A percentile compares a stretch with the other conserved stretches of the same genome.
Conservation (phyloP, 208 protist species). For the Wallacemonas sp. region DNA sequence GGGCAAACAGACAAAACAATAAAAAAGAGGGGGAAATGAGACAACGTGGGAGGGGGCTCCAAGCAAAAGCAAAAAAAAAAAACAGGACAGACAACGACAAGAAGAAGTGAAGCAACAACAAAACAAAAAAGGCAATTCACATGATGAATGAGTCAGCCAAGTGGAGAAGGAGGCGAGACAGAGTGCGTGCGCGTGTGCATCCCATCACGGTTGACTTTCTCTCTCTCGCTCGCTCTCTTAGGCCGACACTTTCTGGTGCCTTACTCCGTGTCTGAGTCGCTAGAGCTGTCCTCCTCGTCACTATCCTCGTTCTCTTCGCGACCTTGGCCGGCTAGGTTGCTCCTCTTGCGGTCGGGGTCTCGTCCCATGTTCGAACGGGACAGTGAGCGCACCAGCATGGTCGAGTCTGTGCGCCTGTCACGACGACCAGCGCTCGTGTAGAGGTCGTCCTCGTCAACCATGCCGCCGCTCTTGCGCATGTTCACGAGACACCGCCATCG, state of each 20-base stretch:
- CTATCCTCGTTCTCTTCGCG: not conserved
- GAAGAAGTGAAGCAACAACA: not conserved
- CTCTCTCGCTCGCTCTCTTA: too few relatives aligned
- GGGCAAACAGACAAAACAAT: too few relatives aligned
- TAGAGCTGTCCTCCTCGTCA: not conserved
- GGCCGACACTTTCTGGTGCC: too few relatives aligned
- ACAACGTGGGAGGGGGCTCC: too few relatives aligned
- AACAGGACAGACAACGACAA: too few relatives aligned
- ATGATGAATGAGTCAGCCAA: too few relatives aligned
- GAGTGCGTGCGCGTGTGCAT: not conserved
- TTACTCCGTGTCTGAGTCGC: not conserved
- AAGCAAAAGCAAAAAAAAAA: too few relatives aligned
- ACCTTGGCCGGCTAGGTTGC: not conserved
- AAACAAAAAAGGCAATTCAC: too few relatives aligned
- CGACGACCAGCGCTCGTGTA: slow-evolving; percentile 1
- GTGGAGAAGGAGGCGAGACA: too few relatives aligned
- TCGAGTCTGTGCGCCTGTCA: not conserved
- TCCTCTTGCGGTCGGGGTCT: not conserved
- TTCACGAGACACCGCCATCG: slow-evolving; percentile 20
- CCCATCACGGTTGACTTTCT: not conserved
- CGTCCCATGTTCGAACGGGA: not conserved
- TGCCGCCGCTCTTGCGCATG: not conserved
- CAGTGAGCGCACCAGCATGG: not conserved
- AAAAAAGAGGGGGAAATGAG: not conserved
- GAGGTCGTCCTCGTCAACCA: not conserved